Evolutionary conservation across 805 yeast species (phyloP).

Genomic region (Grigorovia humatica): DNA sequence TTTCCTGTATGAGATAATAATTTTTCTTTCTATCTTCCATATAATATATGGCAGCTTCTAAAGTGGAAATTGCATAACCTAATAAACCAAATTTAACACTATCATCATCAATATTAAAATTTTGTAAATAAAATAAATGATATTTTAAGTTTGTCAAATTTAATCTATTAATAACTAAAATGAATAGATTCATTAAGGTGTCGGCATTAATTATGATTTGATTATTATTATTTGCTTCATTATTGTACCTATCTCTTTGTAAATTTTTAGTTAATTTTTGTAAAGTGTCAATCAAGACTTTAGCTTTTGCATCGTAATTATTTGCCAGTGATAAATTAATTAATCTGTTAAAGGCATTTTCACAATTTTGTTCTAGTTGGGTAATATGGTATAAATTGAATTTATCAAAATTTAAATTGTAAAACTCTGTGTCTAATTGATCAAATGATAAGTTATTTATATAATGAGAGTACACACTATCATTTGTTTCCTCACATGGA

Average conservation of each 20-base stretch:
- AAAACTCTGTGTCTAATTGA: conserved; percentile 38
- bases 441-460: conserved; percentile 28
- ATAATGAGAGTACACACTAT: background rate
- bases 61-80: conserved; percentile 72
- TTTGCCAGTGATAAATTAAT: conserved; percentile 37
- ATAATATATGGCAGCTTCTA: conserved; percentile 71
- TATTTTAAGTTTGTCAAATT: conserved; percentile 47
- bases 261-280: conserved; percentile 34
- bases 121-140: conserved; percentile 55
- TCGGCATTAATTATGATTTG: conserved; percentile 59
- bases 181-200: conserved; percentile 58
- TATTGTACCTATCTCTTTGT: conserved; percentile 7
- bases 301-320: conserved; percentile 39
- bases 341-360: conserved; percentile 43
- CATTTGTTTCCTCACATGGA: conserved; percentile 9
- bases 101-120: conserved; percentile 34
- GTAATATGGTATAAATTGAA: conserved; percentile 24
- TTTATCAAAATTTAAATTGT: conserved; percentile 26
- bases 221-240: background rate
- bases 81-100: conserved; percentile 45
- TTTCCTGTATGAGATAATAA: background rate
- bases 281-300: conserved; percentile 42
- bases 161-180: conserved; percentile 60
- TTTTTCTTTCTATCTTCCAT: background rate
- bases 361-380: conserved; percentile 35